These are phyloP conservation scores for Penicillium decumbens DNA, from an alignment of 2,329 filamentous ascomycete species.

Conservation along the genomic window DNA sequence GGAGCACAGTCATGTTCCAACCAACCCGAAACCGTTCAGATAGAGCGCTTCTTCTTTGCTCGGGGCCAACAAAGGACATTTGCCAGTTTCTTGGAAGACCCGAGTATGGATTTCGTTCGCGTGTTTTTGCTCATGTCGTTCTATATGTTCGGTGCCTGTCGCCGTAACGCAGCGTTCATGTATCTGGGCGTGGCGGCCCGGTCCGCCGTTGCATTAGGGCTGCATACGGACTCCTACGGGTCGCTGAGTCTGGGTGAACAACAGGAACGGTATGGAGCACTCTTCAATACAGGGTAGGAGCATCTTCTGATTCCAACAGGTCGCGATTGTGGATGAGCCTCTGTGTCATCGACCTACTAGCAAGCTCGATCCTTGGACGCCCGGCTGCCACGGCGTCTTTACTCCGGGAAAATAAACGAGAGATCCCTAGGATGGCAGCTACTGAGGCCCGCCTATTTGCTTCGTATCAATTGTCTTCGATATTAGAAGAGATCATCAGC, in stretches of 20 bases:
- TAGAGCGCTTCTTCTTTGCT: conserved; percentile 43
- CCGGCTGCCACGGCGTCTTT: conserved; percentile 33
- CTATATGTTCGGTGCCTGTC: conserved; percentile 57
- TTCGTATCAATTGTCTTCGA: conserved; percentile 42
- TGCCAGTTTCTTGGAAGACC: conserved; percentile 51
- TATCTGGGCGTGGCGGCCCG: conserved; percentile 58
- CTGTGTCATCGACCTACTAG: conserved; percentile 46
- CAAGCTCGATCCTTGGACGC: conserved; percentile 49
- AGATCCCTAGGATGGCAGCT: conserved; percentile 10
- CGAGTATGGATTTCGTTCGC: conserved; percentile 51
- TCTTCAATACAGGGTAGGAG: neutral
- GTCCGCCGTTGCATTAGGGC: conserved; percentile 54
- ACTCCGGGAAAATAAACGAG: conserved; percentile 23
- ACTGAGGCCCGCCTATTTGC: conserved; percentile 35
- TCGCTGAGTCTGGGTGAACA: conserved; percentile 14
- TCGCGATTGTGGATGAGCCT: conserved; percentile 47
- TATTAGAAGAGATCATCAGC: conserved; percentile 45
- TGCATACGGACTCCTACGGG: conserved; percentile 40
- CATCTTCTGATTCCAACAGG: conserved; percentile 24
- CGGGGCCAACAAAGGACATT: conserved; percentile 49
- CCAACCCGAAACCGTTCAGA: conserved; percentile 27
- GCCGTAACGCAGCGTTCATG: conserved; percentile 59
- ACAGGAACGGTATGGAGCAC: conserved; percentile 5
- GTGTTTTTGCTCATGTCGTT: conserved; percentile 55
- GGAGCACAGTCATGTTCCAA: conserved; percentile 48